phyloP scores from a whole-genome alignment of 208 protist genomes.

The Tritrichomonas musculus region DNA sequence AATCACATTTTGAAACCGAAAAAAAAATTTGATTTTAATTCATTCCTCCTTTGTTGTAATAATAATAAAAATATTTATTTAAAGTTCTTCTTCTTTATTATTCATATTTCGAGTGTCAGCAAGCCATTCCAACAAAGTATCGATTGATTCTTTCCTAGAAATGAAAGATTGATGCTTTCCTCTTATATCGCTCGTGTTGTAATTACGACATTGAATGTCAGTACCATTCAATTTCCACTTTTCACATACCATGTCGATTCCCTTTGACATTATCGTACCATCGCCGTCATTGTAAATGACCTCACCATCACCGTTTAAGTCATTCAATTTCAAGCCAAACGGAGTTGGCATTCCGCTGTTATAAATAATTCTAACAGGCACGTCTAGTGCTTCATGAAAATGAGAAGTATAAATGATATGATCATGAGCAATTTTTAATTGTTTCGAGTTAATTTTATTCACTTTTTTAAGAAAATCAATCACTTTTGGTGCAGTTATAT shows the following conservation, averaged over 20 bases:
- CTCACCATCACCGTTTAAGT: not conserved
- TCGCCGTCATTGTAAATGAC: not conserved
- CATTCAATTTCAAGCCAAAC: not conserved
- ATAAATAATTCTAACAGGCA: not conserved
- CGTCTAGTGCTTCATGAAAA: not conserved
- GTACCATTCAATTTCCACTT: too few species aligned
- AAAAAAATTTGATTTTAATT: too few species aligned
- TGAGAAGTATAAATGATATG: not conserved
- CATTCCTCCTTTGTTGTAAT: too few species aligned
- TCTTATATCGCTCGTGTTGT: too few species aligned
- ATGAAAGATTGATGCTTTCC: too few species aligned
- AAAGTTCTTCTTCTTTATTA: too few species aligned
- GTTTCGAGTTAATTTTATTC: not conserved
- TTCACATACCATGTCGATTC: not conserved
- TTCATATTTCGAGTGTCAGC: too few species aligned
- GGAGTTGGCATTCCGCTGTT: not conserved
- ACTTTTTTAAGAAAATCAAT: not conserved
- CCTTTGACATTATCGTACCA: not conserved
- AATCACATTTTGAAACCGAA: too few species aligned
- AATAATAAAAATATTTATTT: too few species aligned
- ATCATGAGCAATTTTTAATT: not conserved
- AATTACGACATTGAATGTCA: too few species aligned
- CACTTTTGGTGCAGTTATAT: not conserved
- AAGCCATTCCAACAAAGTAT: too few species aligned
- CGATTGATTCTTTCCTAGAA: too few species aligned